A percentile compares a stretch with the other conserved stretches of the same genome.
Evolutionary conservation across 441 rosid genomes (phyloP).

Genomic region (Brassica hybrid): DNA sequence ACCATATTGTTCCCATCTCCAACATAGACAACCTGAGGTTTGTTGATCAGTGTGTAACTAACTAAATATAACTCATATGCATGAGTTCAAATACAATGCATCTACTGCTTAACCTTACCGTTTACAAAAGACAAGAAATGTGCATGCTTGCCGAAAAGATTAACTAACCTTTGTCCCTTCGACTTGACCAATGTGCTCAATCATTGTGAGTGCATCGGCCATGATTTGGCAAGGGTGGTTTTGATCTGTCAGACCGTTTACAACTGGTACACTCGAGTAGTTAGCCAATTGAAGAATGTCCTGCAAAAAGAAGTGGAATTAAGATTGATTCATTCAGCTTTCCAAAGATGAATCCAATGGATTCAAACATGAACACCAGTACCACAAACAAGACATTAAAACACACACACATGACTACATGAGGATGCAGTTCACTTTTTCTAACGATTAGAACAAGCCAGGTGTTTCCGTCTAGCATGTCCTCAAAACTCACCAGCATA

Average conservation of each 20-base stretch:
- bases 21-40: conserved; percentile 86
- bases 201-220: conserved; percentile 99
- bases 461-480: background rate
- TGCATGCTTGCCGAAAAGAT: background rate
- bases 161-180: conserved; percentile 86
- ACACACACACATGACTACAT: background rate
- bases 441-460: background rate
- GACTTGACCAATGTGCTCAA: conserved; percentile 82
- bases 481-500: conserved; percentile 52
- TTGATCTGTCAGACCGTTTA: conserved; percentile 92
- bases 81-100: background rate
- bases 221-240: conserved; percentile 99
- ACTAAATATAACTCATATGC: background rate
- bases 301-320: conserved; percentile 46
- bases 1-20: conserved; percentile 99
- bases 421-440: background rate
- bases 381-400: background rate
- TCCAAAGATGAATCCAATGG: background rate
- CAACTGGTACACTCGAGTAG: conserved; percentile 78
- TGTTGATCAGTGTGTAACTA: background rate
- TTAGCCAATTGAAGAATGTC: conserved; percentile 94
- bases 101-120: background rate
- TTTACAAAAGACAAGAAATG: background rate
- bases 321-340: background rate
- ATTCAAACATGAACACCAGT: background rate